Conservation (phyloP, 148 eudicot genomes). For the Vaccinium myrtillus region DNA sequence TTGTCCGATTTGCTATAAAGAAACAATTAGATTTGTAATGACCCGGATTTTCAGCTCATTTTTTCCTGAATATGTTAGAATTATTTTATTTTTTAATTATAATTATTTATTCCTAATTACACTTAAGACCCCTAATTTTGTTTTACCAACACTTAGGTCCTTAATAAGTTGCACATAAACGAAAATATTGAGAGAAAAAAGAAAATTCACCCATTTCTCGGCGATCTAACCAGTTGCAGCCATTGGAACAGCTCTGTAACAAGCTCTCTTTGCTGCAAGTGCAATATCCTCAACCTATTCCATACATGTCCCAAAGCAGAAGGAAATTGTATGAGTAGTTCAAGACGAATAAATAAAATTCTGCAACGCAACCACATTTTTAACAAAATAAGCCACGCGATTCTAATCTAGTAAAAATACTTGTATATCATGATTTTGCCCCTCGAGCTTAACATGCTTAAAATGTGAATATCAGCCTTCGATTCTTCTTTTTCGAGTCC, state of each 20-base stretch:
- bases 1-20: no score
- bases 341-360: background rate
- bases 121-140: no score
- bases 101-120: no score
- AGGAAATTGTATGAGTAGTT: background rate
- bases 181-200: background rate
- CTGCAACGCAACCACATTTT: background rate
- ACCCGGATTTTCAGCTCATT: no score
- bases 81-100: no score
- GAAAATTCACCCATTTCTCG: background rate
- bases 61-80: no score
- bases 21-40: no score
- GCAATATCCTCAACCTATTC: slow-evolving; percentile 79
- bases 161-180: background rate
- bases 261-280: slow-evolving; percentile 77
- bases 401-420: background rate
- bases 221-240: slow-evolving; percentile 54
- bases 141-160: no score
- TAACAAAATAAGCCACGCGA: background rate
- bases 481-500: background rate
- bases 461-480: background rate
- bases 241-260: slow-evolving; percentile 61
- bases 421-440: background rate
- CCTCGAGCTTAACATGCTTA: background rate
- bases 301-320: background rate